Base-by-base conservation (phyloP, 805 yeast genomes). In the Limtongia smithiae region DNA sequence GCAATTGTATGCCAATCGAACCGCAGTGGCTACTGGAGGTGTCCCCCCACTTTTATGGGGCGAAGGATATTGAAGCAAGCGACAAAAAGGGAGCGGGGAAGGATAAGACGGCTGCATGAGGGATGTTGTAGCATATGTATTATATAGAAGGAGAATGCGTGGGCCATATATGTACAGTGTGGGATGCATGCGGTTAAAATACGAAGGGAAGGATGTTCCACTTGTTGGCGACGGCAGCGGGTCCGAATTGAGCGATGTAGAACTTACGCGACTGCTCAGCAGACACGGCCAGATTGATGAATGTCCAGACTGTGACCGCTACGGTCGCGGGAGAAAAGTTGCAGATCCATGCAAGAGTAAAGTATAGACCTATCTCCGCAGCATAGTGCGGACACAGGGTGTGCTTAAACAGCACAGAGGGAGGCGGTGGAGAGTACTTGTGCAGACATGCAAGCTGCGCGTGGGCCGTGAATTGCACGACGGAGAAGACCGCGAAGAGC, bases 1-100 rank as follows among this genome's bases (percentile, higher is more conserved):
- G 93, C 48, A 88, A 88, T 59, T 82, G 84, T 25, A 84, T 90
- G 15, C 76, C 77, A n/a, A 79, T 93, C 31, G 89, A 88, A 44
- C 85, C 95, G 0, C 74, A 73, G 54, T 86, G 96, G 96, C 70
- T 91, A 68, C 79, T 40, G 78, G 83, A 65, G 67, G 67, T 65
- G 44, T 72, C 68, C 4, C 72, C 71, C 45, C 73, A 67, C 54
- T 73, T 66, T 48, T 69, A 66, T 56, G 62, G 64, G 46, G 50
- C 44, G 28, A 63, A 63, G 48, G 66, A 67, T 20, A 51, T 66
- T 25, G 68, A 65, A 20, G 36, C 28, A 4, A 36, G 41, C 4
- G 45, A 37, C 28, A 44, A 35, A 11, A 37, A 31, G 21, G 39
- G 17, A n/a, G 33, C 12, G 34, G 35, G 12, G 8, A 35, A 33